These are phyloP conservation scores for Stenogyne calaminthoides DNA, from an alignment of 305 asterid genomes.

Conservation along the genomic window DNA sequence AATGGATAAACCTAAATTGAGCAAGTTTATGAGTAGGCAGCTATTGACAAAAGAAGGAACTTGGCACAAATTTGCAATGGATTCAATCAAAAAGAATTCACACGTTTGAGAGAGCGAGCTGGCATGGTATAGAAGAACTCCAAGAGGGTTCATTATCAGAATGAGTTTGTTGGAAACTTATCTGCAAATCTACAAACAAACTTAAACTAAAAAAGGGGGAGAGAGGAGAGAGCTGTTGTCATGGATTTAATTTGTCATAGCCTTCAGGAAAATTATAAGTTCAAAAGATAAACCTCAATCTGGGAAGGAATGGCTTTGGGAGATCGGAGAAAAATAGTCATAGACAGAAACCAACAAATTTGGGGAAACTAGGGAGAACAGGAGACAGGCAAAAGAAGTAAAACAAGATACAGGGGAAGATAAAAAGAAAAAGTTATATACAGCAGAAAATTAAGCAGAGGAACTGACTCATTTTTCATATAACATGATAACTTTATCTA, in stretches of 20 bases:
- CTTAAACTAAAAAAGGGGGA: constrained; percentile 5
- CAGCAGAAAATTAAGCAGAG: constrained; percentile 16
- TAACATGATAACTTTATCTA: constrained; percentile 29
- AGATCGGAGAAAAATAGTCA: constrained; percentile 2
- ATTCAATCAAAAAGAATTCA: constrained; percentile 17
- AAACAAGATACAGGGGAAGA: constrained; percentile 22
- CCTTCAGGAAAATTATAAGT: constrained; percentile 9
- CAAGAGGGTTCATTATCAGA: neutral
- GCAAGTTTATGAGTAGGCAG: constrained; percentile 14
- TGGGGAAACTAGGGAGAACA: constrained; percentile 10
- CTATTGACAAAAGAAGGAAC: neutral
- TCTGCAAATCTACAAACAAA: constrained; percentile 7
- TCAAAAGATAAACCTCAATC: constrained; percentile 1
- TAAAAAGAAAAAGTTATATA: constrained; percentile 4
- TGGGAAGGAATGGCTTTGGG: constrained; percentile 10
- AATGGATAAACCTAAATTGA: constrained; percentile 15
- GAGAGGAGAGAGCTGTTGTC: neutral
- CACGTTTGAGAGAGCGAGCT: constrained; percentile 2
- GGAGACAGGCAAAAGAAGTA: neutral
- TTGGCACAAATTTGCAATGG: constrained; percentile 3
- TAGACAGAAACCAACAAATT: neutral
- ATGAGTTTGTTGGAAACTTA: neutral
- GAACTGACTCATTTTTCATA: constrained; percentile 19
- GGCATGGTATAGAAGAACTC: neutral
- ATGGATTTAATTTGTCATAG: neutral